Evolutionary conservation across 2,329 filamentous ascomycete genomes (phyloP).

Genomic region (Colletotrichum sojae): DNA sequence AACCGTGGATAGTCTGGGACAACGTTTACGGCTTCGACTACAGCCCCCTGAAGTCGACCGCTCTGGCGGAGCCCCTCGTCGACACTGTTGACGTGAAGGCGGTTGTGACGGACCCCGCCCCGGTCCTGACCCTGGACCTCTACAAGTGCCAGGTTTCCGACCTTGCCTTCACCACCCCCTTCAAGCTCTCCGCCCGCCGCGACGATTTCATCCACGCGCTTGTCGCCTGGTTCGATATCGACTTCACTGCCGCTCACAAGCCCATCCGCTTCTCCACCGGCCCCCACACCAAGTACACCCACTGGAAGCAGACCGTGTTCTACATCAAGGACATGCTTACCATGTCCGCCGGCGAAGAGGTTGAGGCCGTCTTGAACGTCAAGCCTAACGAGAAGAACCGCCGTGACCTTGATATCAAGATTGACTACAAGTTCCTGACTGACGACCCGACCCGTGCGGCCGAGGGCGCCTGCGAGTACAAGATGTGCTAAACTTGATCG

Average conservation of each 20-base stretch:
- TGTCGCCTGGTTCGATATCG: constrained; percentile 99
- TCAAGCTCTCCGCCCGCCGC: constrained; percentile 82
- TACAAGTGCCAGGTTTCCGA: constrained; percentile 90
- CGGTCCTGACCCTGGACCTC: constrained; percentile 90
- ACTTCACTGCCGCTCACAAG: constrained; percentile 99
- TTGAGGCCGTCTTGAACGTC: constrained; percentile 82
- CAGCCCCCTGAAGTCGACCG: constrained; percentile 91
- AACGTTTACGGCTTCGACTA: constrained; percentile 99
- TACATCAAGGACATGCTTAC: constrained; percentile 95
- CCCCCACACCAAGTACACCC: constrained; percentile 98
- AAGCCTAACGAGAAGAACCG: constrained; percentile 95
- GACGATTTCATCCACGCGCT: constrained; percentile 97
- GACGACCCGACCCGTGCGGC: constrained; percentile 78
- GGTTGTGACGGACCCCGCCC: constrained; percentile 90
- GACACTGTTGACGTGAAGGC: constrained; percentile 98
- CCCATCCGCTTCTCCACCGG: constrained; percentile 96
- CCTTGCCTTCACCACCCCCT: constrained; percentile 86
- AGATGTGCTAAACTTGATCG: constrained; percentile 71
- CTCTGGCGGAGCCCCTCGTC: constrained; percentile 94
- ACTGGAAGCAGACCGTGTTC: constrained; percentile 99
- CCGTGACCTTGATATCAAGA: constrained; percentile 91
- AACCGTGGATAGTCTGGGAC: constrained; percentile 85
- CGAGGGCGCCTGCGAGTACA: constrained; percentile 83
- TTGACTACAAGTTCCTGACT: constrained; percentile 86
- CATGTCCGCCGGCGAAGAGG: constrained; percentile 87